Evolutionary conservation across 2,329 filamentous ascomycete genomes (phyloP).

Genomic region (Cladosporium sp.): DNA sequence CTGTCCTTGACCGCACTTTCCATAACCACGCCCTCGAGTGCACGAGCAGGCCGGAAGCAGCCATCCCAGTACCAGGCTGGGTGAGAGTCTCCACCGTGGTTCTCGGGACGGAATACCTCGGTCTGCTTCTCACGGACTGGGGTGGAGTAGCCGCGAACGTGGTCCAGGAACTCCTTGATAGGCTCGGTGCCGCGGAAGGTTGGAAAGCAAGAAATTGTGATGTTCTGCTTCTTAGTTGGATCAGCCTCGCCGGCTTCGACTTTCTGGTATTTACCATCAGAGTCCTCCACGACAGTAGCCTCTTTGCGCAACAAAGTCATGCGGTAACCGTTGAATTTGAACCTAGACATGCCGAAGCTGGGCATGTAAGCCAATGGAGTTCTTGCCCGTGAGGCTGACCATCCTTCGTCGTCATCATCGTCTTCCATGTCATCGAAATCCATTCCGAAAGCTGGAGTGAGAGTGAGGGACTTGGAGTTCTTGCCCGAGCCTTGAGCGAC

Average conservation of each 20-base stretch:
- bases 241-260: neutral
- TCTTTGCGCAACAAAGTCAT: constrained; percentile 14
- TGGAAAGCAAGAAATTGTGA: neutral
- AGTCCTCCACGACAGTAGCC: neutral
- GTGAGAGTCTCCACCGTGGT: neutral
- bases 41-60: constrained; percentile 58
- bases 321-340: neutral
- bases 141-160: neutral
- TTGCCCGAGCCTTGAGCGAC: neutral
- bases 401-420: neutral
- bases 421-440: neutral
- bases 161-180: neutral
- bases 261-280: neutral
- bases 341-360: constrained; percentile 28
- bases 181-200: neutral
- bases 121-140: neutral
- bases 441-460: neutral
- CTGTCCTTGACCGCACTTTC: constrained; percentile 63
- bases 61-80: constrained; percentile 58
- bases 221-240: neutral
- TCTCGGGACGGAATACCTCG: neutral
- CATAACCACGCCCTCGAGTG: constrained; percentile 72
- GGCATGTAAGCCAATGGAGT: constrained; percentile 28
- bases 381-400: neutral
- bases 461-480: neutral